Base-by-base conservation (phyloP, 257 asterid species). In the Nicotiana paniculata region DNA sequence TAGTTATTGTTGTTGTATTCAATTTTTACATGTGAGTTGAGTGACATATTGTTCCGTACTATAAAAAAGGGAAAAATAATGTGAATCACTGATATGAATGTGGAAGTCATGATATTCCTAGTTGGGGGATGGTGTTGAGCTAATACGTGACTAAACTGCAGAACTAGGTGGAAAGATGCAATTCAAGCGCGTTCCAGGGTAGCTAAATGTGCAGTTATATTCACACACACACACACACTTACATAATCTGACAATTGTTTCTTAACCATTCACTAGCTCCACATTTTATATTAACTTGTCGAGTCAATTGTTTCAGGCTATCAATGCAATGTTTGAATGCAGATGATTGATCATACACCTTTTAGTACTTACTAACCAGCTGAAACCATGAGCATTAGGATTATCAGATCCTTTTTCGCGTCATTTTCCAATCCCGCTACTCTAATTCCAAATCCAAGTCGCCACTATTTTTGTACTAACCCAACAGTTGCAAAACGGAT, bases 311-410 rank as follows among this genome's bases (percentile, higher is more conserved):
- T 43, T 43, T 43, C 12, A 43, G 79, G 13, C 79, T 1, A 72
- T 11, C 37, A 24, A 72, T 72, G 61, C 13, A 21, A 43, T 39
- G 39, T 24, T 72, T 46, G 39, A 72, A 46, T 13, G 79, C 4
- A 12, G 61, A 46, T 72, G 33, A 53, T 24, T 72, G 79, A 24
- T 72, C 61, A 46, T 1, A 26, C 16, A 51, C 28, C 80, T 75
- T 26, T 75, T 15, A 26, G 9, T 26, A 72, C 24, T 48, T 48
- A 48, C 46, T 75, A 51, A 75, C 63, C 63, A 51, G 26, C 63
- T 26, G 80, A 75, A 75, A 8, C 46, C 5, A 87, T 87, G 90
- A 81, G 84, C n/a, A 78, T 48, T 81, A 77, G 88, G 88, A 66
- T 24, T 9, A 26, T 77, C 62, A 59, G 65, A 58, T 30, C 18